Percentiles rank a stretch among this genome's conserved stretches.
phyloP scores from a whole-genome alignment of 2,329 filamentous ascomycete genomes.

The Ceratocystis ficicola region DNA sequence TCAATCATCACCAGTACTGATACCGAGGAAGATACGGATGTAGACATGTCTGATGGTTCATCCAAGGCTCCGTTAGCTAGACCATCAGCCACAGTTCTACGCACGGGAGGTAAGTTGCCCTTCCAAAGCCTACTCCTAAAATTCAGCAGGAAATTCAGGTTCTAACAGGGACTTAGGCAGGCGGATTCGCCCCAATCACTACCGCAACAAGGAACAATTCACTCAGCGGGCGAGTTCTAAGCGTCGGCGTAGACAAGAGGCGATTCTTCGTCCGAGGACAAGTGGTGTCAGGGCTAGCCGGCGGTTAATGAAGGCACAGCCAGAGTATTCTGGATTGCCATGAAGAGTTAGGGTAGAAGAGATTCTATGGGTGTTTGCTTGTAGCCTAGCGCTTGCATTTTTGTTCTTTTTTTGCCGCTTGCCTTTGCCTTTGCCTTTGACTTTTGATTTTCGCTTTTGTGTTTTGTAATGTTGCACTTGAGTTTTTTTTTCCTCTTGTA shows the following conservation, averaged over 20 bases:
- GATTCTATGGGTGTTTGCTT: background rate
- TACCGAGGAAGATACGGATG: background rate
- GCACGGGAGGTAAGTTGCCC: background rate
- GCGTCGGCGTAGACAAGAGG: background rate
- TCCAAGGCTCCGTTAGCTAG: background rate
- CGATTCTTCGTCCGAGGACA: background rate
- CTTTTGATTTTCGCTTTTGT: background rate
- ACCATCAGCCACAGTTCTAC: background rate
- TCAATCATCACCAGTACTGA: conserved; percentile 1
- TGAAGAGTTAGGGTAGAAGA: background rate
- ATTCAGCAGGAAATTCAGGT: background rate
- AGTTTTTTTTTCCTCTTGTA: too few relatives aligned
- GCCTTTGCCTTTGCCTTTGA: background rate
- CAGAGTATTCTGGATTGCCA: background rate
- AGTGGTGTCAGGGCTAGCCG: background rate
- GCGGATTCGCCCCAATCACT: background rate
- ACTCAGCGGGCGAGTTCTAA: background rate
- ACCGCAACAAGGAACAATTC: background rate
- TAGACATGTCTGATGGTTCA: background rate
- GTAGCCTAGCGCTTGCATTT: background rate
- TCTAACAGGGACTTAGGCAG: conserved; percentile 8
- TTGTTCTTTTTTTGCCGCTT: background rate
- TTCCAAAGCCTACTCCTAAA: background rate
- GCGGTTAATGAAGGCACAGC: conserved; percentile 8
- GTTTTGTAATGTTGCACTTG: background rate